Evolutionary conservation across 768 basidiomycete species (phyloP).

Genomic region (Tylopilus plumbeoviolaceoides): DNA sequence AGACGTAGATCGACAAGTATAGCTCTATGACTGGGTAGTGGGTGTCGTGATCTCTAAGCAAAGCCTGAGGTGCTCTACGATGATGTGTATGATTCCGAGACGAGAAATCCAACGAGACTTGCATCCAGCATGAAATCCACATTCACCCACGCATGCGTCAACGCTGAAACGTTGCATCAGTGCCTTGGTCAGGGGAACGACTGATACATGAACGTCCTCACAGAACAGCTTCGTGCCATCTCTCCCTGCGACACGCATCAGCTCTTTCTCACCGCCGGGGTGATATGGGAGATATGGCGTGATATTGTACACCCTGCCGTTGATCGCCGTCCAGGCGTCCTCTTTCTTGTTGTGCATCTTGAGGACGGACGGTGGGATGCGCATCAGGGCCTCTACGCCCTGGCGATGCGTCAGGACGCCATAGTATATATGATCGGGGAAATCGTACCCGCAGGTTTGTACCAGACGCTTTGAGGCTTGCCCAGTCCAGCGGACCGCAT

Average conservation of each 20-base stretch:
- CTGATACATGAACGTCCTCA: constrained; percentile 35
- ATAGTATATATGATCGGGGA: constrained; percentile 4
- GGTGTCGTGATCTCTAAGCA: not conserved
- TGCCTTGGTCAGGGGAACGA: not conserved
- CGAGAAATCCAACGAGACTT: constrained; percentile 88
- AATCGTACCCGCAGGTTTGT: constrained; percentile 65
- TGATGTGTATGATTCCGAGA: constrained; percentile 56
- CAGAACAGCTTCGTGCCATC: constrained; percentile 95
- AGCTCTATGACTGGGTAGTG: constrained; percentile 30
- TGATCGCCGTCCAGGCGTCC: constrained; percentile 92
- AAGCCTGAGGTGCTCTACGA: constrained; percentile 15
- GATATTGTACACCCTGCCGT: constrained; percentile 95
- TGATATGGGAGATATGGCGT: constrained; percentile 89
- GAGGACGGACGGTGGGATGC: constrained; percentile 73
- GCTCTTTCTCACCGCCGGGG: constrained; percentile 90
- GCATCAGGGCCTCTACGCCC: constrained; percentile 66
- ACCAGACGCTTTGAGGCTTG: constrained; percentile 78
- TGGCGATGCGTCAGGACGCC: not conserved
- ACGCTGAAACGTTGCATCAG: constrained; percentile 43
- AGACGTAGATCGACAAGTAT: not conserved
- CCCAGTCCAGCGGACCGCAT: constrained; percentile 92
- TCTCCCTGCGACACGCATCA: constrained; percentile 92
- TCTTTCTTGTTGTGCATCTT: constrained; percentile 77
- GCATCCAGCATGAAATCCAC: constrained; percentile 93
- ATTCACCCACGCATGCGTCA: constrained; percentile 96